Percentiles rank a stretch among this genome's conserved stretches.
Conservation (phyloP, 352 stramenopile species). For the Phytopythium helicoides region DNA sequence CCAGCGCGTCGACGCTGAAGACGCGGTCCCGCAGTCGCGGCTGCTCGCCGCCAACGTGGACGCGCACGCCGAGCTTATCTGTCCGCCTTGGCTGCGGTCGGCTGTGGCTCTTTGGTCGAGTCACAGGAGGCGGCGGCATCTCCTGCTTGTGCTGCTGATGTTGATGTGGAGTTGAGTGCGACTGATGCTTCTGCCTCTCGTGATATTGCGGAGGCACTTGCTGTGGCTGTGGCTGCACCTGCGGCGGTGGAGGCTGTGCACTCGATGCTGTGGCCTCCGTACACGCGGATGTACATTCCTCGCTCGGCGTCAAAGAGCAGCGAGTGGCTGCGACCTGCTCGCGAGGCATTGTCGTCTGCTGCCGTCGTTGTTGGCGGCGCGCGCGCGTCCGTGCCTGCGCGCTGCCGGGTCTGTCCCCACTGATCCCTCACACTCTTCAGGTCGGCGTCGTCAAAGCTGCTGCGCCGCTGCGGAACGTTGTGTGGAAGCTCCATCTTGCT, state of each 20-base stretch:
- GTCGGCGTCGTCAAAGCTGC: background rate
- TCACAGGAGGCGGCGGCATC: no score
- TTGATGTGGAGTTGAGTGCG: no score
- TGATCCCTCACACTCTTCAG: background rate
- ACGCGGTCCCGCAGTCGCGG: background rate
- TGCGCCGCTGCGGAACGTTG: background rate
- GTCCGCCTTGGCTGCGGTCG: background rate
- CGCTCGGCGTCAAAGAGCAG: constrained; percentile 5
- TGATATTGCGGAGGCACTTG: no score
- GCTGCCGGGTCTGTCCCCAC: background rate
- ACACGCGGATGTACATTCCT: constrained; percentile 4
- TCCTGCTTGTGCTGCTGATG: no score
- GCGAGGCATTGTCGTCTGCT: background rate
- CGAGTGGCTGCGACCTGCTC: background rate
- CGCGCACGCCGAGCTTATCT: no score
- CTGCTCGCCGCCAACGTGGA: no score
- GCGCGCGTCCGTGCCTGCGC: background rate
- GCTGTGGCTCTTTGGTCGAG: background rate
- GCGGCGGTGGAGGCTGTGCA: background rate
- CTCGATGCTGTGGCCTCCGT: background rate
- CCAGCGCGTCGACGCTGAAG: constrained; percentile 6
- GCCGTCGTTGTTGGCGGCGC: background rate
- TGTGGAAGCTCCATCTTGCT: no score
- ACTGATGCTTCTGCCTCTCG: background rate
- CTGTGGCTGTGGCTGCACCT: background rate